Evolutionary conservation across 805 yeast species (phyloP), one percentile per base, ranked within the genome.

Genomic region (Candida sonorensis): DNA sequence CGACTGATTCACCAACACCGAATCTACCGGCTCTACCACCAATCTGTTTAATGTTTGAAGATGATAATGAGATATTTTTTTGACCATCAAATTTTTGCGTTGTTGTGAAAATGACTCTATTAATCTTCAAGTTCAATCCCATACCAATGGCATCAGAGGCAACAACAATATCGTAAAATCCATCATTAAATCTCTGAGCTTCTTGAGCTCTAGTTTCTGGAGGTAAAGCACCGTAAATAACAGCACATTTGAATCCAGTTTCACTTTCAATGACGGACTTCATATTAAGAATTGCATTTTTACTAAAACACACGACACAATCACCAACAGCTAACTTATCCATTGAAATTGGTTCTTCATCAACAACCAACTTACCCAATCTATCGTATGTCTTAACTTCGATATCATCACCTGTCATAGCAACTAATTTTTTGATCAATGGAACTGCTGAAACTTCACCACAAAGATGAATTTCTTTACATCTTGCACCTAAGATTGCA

Each of bases 111-210:
- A 92, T 69, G 5, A 92, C 72, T 38, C 97, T 63, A 37, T 77
- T 75, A 42, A 92, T 88, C 17, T 83, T 79, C 48, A 92, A 64
- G 50, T 92, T 92, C 33, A 92, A 66, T 0, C 98, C 98, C 97
- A 92, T 90, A 2, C 98, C 98, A 40, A 92, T 77, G 0, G 98
- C 98, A 61, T 92, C 97, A 2, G 95, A 83, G 1, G 98, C 97
- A 6, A 92, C 83, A 23, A 92, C 63, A n/a, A 83, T 69, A 47
- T 88, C 92, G 41, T 75, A 81, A 22, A 71, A 69, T 2, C 94
- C 90, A n/a, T 52, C 60, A 51, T 92, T 92, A 56, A 92, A 92
- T 29, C 72, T 64, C 18, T 63, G 55, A 0, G 97, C 95, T 50
- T 92, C 96, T 42, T 75, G 75, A 3, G 86, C 75, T 44, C 99